Evolutionary conservation across 169 alveolate genomes (phyloP), one percentile per base, ranked within the genome.

Genomic region (Plasmodium malariae): DNA sequence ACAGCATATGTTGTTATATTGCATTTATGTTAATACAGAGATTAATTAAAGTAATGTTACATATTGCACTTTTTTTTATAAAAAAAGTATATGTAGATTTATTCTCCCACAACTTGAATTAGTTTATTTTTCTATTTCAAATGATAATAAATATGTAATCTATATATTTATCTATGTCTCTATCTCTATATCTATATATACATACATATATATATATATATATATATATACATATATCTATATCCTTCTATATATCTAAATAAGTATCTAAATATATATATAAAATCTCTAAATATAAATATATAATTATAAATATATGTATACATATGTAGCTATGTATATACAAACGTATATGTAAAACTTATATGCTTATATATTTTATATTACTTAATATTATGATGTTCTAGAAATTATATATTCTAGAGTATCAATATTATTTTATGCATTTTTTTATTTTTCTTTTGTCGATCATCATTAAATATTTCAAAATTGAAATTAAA

Each of bases 301-400:
- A 51, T n/a, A 51, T 51, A n/a, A n/a, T n/a, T 19, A 51, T 51
- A 51, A 6, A 51, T 51, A 51, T 19, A 6, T 51, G 3, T n/a
- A 51, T n/a, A 51, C 3, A 51, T 19, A 51, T n/a, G 21, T n/a
- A 6, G 12, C 4, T 11, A 51, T 19, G 12, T 51, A 37, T 11
- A 9, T 65, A 65, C 72, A 62, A 1, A 62, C 74, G 32, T 65
- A 65, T 34, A 65, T 30, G 32, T 26, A 34, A 28, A 24, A n/a
- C 32, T 65, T 30, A 26, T 65, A n/a, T 34, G 26, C 12, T 11
- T 24, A 24, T 45, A 17, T 65, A 30, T 34, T 6, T 24, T 24
- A 24, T 65, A 45, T 21, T n/a, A 40, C 51, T 40, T 9, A 40
- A 9, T 40, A 40, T 5, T 40, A 40, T 9, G n/a, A 40, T 40